These are phyloP conservation scores for Fusarium haematococcum DNA, from an alignment of 2,329 filamentous ascomycete species.

Conservation along the genomic window DNA sequence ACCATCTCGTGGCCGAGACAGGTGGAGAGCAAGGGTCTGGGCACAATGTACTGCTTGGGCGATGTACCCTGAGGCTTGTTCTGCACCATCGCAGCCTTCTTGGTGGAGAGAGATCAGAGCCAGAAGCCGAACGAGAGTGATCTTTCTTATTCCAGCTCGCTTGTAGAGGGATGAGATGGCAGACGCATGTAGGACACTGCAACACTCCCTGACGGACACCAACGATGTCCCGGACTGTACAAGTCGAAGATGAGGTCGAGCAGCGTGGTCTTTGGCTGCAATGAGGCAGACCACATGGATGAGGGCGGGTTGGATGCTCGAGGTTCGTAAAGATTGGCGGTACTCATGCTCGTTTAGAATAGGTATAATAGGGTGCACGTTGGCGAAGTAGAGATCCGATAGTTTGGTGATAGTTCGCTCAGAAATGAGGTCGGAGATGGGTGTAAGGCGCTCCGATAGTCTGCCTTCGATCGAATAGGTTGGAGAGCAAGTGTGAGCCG, in stretches of 20 bases:
- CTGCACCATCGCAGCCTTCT: conserved; percentile 2
- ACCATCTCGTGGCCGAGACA: neutral
- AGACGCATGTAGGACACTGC: neutral
- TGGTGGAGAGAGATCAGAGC: conserved; percentile 1
- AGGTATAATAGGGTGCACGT: neutral
- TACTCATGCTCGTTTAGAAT: neutral
- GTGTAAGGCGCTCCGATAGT: neutral
- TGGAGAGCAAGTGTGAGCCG: neutral
- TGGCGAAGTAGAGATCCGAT: neutral
- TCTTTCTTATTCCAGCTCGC: neutral
- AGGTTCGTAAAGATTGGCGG: neutral
- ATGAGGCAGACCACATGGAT: conserved; percentile 1
- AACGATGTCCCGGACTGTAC: neutral
- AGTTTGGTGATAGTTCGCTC: neutral
- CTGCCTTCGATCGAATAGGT: neutral
- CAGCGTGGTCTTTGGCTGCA: neutral
- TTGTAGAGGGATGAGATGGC: neutral
- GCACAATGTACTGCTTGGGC: conserved; percentile 3
- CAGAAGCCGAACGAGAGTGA: neutral
- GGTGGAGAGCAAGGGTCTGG: neutral
- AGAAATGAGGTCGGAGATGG: neutral
- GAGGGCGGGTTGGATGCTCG: neutral
- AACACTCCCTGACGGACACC: neutral
- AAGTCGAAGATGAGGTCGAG: neutral
- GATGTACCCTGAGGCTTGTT: neutral